phyloP scores from a whole-genome alignment of 2,329 filamentous ascomycete genomes.

The Emergomyces africanus region DNA sequence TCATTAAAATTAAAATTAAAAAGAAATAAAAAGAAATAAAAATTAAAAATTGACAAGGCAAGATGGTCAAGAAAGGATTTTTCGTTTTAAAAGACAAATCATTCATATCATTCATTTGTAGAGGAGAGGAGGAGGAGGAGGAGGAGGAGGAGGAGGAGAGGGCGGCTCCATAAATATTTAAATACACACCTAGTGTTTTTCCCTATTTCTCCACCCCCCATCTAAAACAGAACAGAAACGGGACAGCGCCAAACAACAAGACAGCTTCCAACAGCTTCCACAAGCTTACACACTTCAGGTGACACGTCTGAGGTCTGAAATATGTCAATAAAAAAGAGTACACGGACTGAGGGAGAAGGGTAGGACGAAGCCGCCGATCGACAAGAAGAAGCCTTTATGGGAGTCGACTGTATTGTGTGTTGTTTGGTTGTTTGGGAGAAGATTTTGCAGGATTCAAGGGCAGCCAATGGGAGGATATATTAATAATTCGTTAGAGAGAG shows the following conservation, averaged over 20 bases:
- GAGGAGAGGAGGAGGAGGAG: too few relatives aligned
- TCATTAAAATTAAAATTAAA: too few relatives aligned
- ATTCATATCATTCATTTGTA: too few relatives aligned
- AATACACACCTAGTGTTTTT: neutral
- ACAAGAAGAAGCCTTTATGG: neutral
- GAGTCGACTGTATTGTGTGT: neutral
- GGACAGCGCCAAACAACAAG: conserved; percentile 1
- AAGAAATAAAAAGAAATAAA: too few relatives aligned
- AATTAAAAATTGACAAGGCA: neutral
- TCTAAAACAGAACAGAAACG: neutral
- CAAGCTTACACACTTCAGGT: neutral
- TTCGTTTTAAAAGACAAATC: too few relatives aligned
- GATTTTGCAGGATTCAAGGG: too few relatives aligned
- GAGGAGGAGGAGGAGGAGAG: too few relatives aligned
- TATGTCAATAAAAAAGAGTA: neutral
- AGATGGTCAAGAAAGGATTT: neutral
- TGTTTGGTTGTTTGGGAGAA: neutral
- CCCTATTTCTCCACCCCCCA: neutral
- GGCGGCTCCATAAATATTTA: neutral
- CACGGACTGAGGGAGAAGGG: neutral
- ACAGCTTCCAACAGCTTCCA: neutral
- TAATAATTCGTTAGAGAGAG: neutral
- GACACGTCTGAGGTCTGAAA: neutral
- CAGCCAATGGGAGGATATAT: neutral
- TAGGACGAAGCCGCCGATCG: neutral